phyloP scores from a whole-genome alignment of 192 early-diverging fungal species.

The Neocallimastix lanati region DNA sequence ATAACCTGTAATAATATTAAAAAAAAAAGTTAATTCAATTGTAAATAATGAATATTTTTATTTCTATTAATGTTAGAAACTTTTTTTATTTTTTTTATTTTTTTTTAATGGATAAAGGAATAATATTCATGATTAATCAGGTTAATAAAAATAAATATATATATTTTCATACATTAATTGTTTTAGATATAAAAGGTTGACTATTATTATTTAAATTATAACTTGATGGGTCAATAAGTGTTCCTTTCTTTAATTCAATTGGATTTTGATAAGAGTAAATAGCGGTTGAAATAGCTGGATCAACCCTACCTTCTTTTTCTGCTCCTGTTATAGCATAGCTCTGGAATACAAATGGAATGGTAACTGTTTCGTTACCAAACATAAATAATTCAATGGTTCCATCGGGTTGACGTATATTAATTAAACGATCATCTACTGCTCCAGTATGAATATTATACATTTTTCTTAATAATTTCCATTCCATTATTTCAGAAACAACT shows the following conservation, averaged over 20 bases:
- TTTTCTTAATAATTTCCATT: background rate
- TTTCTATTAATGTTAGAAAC: no score
- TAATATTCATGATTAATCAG: no score
- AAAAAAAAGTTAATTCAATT: background rate
- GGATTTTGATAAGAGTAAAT: background rate
- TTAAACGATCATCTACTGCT: background rate
- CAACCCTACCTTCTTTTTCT: background rate
- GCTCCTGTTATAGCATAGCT: background rate
- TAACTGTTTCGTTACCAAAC: conserved; percentile 1
- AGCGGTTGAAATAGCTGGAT: background rate
- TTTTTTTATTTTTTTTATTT: no score
- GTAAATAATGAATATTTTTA: no score
- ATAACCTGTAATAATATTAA: background rate
- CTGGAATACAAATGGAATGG: conserved; percentile 1
- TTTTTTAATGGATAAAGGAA: no score
- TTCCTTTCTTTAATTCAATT: background rate
- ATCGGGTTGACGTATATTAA: background rate
- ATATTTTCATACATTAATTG: conserved; percentile 2
- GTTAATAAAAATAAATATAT: no score
- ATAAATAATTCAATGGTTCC: background rate
- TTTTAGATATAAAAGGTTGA: background rate
- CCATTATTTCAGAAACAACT: background rate
- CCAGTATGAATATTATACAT: background rate
- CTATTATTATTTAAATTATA: background rate
- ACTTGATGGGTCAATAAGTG: background rate